Percentiles rank a stretch among this genome's conserved stretches.
Evolutionary conservation across 2,329 filamentous ascomycete genomes (phyloP).

Genomic region (Botrytis paeoniae): DNA sequence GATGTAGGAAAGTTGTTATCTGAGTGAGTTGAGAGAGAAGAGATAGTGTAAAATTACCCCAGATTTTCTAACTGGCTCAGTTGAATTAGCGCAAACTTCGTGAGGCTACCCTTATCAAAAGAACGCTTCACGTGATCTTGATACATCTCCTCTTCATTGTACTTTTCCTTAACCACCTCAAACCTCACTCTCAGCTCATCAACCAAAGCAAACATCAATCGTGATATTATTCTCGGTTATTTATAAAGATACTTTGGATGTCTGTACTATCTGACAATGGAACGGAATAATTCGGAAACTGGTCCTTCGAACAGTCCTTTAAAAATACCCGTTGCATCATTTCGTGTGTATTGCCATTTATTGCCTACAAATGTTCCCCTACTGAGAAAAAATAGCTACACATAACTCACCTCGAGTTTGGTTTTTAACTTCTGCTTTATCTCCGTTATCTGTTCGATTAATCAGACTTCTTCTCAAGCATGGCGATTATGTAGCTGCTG

Average conservation of each 20-base stretch:
- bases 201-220: neutral
- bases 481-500: constrained; percentile 86
- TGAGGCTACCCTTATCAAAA: neutral
- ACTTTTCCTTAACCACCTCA: neutral
- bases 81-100: neutral
- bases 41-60: constrained; percentile 7
- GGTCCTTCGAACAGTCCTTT: constrained; percentile 37
- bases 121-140: neutral
- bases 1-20: neutral
- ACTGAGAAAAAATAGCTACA: constrained; percentile 43
- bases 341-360: constrained; percentile 27
- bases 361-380: neutral
- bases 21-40: neutral
- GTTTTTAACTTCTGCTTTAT: constrained; percentile 85
- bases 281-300: constrained; percentile 47
- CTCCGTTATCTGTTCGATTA: constrained; percentile 78
- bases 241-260: neutral
- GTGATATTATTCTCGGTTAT: neutral
- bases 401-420: constrained; percentile 81
- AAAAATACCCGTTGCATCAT: constrained; percentile 32
- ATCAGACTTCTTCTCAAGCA: constrained; percentile 81
- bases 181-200: neutral
- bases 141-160: neutral
- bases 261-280: constrained; percentile 21
- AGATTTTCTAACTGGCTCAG: constrained; percentile 7